Evolutionary conservation across 495 filamentous ascomycete genomes (phyloP).

Genomic region (Geoglossum glabrum): DNA sequence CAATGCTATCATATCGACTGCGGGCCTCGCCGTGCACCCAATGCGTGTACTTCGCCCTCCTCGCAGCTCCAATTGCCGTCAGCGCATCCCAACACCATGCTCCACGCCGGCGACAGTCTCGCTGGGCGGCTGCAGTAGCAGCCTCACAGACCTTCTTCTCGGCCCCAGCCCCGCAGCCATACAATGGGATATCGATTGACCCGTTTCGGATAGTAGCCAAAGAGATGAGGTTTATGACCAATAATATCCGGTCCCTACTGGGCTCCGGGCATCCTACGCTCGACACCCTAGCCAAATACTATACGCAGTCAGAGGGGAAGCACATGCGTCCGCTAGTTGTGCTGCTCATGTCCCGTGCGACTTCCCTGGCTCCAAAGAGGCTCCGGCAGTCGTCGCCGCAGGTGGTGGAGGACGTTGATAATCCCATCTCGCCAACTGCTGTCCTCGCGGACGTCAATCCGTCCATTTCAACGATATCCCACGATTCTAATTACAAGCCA

Average conservation of each 20-base stretch:
- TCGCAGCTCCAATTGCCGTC: neutral
- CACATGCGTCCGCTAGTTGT: constrained; percentile 88
- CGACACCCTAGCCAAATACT: constrained; percentile 93
- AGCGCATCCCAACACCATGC: neutral
- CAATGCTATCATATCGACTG: neutral
- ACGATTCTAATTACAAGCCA: constrained; percentile 16
- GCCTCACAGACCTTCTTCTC: neutral
- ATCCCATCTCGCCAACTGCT: constrained; percentile 49
- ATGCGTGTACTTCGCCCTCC: neutral
- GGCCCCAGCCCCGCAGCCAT: neutral
- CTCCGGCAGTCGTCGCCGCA: constrained; percentile 9
- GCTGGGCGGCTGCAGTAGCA: neutral
- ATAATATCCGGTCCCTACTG: constrained; percentile 70
- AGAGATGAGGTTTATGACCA: constrained; percentile 84
- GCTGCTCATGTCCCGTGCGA: constrained; percentile 87
- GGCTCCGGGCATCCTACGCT: constrained; percentile 85
- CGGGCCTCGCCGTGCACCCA: neutral
- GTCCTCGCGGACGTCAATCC: constrained; percentile 77
- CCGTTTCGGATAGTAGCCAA: constrained; percentile 53
- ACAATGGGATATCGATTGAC: constrained; percentile 17
- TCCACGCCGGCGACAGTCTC: neutral
- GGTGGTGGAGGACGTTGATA: constrained; percentile 34
- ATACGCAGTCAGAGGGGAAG: constrained; percentile 91
- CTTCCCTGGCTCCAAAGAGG: constrained; percentile 51
- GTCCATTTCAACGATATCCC: constrained; percentile 20